phyloP scores from a whole-genome alignment of 768 basidiomycete genomes.

The Mycena kentingensis region DNA sequence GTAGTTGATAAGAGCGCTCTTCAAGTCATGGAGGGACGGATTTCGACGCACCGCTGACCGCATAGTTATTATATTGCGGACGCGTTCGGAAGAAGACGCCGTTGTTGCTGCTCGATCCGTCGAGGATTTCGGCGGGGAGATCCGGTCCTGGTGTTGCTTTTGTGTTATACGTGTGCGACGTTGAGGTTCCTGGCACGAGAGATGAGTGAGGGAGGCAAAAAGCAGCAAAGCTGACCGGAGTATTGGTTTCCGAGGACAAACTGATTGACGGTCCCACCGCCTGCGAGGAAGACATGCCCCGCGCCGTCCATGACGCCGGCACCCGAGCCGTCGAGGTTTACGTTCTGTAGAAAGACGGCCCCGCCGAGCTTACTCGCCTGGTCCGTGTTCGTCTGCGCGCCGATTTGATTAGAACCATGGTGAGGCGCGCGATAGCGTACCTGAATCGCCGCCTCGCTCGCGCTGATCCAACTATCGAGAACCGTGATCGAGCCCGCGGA shows the following conservation, averaged over 20 bases:
- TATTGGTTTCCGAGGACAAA: conserved; percentile 60
- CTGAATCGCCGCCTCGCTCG: conserved; percentile 37
- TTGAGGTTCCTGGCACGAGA: not conserved
- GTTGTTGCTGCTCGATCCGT: conserved; percentile 40
- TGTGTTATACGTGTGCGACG: conserved; percentile 27
- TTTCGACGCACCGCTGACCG: conserved; percentile 34
- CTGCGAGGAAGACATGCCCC: conserved; percentile 40
- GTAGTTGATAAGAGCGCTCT: not conserved
- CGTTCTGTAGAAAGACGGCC: conserved; percentile 45
- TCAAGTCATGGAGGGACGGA: not conserved
- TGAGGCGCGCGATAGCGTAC: too few relatives aligned
- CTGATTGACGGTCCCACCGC: conserved; percentile 43
- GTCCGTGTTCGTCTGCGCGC: conserved; percentile 35
- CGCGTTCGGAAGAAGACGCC: conserved; percentile 45
- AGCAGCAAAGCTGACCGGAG: conserved; percentile 32
- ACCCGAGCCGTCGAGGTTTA: conserved; percentile 42
- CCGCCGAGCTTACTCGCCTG: conserved; percentile 34
- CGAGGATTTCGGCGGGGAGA: conserved; percentile 42
- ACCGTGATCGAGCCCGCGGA: conserved; percentile 39
- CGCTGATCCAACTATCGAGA: conserved; percentile 36
- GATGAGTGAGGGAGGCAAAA: not conserved
- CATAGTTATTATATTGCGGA: conserved; percentile 49
- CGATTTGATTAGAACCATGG: too few relatives aligned
- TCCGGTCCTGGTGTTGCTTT: conserved; percentile 34
- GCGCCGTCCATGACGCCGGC: conserved; percentile 38